Conservation (phyloP, 176 grass and related monocot genomes). For the Phoenix roebelenii region DNA sequence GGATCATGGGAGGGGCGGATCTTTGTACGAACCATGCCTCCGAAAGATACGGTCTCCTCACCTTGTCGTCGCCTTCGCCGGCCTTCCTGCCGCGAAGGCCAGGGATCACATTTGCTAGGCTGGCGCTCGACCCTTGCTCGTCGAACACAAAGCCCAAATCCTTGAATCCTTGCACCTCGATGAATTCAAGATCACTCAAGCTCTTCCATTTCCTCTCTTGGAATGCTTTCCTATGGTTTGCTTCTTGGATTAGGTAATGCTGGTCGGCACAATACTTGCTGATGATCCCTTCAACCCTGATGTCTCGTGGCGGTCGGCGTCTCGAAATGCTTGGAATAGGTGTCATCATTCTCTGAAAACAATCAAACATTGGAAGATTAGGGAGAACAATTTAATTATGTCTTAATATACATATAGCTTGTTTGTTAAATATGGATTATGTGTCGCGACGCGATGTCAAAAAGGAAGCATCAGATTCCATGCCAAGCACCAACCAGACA, state of each 20-base stretch:
- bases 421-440: no score
- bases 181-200: constrained; percentile 58
- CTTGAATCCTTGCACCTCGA: constrained; percentile 89
- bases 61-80: neutral
- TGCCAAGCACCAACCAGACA: no score
- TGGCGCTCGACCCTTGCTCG: constrained; percentile 35
- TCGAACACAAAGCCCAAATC: constrained; percentile 89
- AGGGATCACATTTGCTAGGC: constrained; percentile 45
- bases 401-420: no score
- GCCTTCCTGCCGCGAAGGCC: constrained; percentile 38
- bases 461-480: no score
- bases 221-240: constrained; percentile 8
- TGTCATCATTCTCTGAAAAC: neutral
- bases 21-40: constrained; percentile 51
- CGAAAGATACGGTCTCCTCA: constrained; percentile 46
- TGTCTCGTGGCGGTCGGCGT: constrained; percentile 7
- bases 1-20: constrained; percentile 22
- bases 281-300: no score
- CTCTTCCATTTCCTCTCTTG: constrained; percentile 59
- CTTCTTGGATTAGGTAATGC: neutral
- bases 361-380: no score
- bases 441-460: no score
- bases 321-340: neutral
- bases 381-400: neutral
- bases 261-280: no score